Evolutionary conservation across 176 grass and related monocot genomes (phyloP).

Genomic region (Oryza punctata): DNA sequence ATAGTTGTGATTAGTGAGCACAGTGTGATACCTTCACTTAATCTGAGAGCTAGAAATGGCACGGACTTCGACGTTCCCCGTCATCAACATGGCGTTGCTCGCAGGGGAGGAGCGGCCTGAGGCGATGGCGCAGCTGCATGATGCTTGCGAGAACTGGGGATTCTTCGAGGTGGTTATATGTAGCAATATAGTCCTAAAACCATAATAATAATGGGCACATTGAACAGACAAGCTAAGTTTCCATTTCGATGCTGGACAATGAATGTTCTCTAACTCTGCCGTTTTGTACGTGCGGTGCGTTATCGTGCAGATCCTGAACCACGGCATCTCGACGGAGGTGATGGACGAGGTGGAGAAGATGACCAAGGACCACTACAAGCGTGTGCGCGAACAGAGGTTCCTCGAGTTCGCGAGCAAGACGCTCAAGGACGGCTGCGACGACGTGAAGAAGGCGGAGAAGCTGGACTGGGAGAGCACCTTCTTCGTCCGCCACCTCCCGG

Average conservation of each 20-base stretch:
- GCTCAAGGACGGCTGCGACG: conserved; percentile 34
- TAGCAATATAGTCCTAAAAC: not conserved
- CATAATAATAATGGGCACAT: not conserved
- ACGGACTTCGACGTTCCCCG: conserved; percentile 44
- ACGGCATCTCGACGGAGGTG: conserved; percentile 75
- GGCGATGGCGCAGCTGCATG: conserved; percentile 64
- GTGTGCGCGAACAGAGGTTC: conserved; percentile 66
- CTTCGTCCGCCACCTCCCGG: conserved; percentile 85
- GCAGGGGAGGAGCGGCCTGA: conserved; percentile 44
- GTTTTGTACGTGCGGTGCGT: not conserved
- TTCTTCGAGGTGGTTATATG: conserved; percentile 75
- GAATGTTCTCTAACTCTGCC: not conserved
- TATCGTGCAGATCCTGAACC: conserved; percentile 60
- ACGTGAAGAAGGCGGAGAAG: conserved; percentile 29
- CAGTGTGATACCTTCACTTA: not conserved
- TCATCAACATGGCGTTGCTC: conserved; percentile 79
- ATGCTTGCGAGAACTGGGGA: conserved; percentile 95
- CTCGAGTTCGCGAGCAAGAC: conserved; percentile 70
- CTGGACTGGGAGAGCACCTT: conserved; percentile 83
- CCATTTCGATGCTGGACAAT: not conserved
- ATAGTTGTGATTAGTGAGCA: not conserved
- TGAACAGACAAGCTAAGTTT: not conserved
- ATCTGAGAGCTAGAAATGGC: conserved; percentile 1
- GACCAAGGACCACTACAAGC: conserved; percentile 87
- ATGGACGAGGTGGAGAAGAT: conserved; percentile 88